These are phyloP conservation scores for Aspergillus fumigatiaffinis DNA, from an alignment of 2,329 filamentous ascomycete species.

Conservation along the genomic window DNA sequence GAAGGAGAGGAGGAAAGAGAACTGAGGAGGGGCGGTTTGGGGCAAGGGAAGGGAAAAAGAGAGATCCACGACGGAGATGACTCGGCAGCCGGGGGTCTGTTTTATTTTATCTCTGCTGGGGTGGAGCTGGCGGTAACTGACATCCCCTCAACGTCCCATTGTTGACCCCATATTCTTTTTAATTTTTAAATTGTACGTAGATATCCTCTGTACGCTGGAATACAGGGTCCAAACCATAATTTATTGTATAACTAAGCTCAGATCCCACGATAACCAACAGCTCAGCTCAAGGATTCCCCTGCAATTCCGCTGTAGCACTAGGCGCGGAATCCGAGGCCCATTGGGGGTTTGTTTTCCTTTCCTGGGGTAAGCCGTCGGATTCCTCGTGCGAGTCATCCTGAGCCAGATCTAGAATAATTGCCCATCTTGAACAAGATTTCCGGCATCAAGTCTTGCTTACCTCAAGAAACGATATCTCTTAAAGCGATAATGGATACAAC, in stretches of 20 bases:
- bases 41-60: conserved; percentile 5
- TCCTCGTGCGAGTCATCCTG: neutral
- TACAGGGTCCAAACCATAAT: neutral
- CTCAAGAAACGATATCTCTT: neutral
- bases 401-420: neutral
- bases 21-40: neutral
- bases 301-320: neutral
- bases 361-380: conserved; percentile 12
- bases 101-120: neutral
- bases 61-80: conserved; percentile 2
- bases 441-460: conserved; percentile 1
- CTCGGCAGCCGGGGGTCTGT: neutral
- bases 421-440: conserved; percentile 14
- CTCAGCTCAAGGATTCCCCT: neutral
- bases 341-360: conserved; percentile 6
- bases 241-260: neutral
- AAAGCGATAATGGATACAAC: neutral
- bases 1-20: conserved; percentile 1
- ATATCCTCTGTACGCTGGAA: neutral
- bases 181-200: neutral
- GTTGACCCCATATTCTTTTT: neutral
- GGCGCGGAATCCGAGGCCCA: neutral
- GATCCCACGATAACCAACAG: neutral
- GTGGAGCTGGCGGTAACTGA: neutral
- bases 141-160: neutral